Conservation (phyloP, 139 green algal genomes). For the Choricystis sp. region DNA sequence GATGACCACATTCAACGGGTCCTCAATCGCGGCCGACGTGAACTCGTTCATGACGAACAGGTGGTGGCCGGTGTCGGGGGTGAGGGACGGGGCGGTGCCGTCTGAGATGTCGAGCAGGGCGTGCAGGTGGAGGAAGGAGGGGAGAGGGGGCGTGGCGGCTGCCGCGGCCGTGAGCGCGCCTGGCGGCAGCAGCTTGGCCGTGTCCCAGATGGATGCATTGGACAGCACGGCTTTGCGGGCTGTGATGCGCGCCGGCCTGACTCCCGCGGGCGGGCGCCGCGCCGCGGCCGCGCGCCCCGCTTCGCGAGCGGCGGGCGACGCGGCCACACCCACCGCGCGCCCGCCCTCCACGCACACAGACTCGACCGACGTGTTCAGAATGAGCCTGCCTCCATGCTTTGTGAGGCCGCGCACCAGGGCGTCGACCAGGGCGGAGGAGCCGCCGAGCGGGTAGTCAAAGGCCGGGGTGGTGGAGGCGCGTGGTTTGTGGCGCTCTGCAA, state of each 20-base stretch:
- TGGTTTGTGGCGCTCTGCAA: slow-evolving; percentile 24
- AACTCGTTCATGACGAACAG: slow-evolving; percentile 88
- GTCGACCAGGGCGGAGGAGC: slow-evolving; percentile 69
- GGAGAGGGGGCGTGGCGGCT: slow-evolving; percentile 38
- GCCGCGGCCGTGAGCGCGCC: slow-evolving; percentile 14
- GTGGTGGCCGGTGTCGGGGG: slow-evolving; percentile 57
- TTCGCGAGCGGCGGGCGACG: not conserved
- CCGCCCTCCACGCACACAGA: slow-evolving; percentile 43
- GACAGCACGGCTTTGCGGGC: slow-evolving; percentile 55
- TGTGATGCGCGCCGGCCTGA: not conserved
- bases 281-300: slow-evolving; percentile 9
- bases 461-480: not conserved
- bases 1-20: slow-evolving; percentile 81
- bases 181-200: slow-evolving; percentile 49
- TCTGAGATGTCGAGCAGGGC: slow-evolving; percentile 65
- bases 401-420: slow-evolving; percentile 75
- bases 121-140: slow-evolving; percentile 95
- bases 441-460: slow-evolving; percentile 85
- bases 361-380: slow-evolving; percentile 68
- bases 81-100: not conserved
- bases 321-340: slow-evolving; percentile 30
- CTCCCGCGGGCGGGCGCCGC: not conserved
- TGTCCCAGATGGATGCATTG: slow-evolving; percentile 83
- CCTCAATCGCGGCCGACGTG: slow-evolving; percentile 33
- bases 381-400: slow-evolving; percentile 66